Evolutionary conservation across 1,284 basidiomycete genomes (phyloP), one percentile per base, ranked within the genome.

Genomic region (Ustilago bromivora): DNA sequence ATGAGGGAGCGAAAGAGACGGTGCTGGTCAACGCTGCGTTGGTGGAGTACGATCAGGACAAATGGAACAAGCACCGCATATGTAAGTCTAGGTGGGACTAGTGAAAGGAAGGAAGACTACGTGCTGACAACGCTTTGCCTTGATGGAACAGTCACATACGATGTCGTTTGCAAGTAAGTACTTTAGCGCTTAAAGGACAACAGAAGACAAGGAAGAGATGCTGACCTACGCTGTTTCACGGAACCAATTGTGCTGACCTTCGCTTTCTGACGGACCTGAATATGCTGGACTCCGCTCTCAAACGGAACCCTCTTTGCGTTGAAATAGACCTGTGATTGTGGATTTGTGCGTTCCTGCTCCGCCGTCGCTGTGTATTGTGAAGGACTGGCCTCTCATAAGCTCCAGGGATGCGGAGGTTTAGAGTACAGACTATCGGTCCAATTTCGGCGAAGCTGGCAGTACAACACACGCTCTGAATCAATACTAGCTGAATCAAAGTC

Each of bases 1-100:
- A 60, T 12, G 52, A 40, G 13, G 31, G 40, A 19, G 49, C 57
- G 19, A 31, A 69, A 4, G 68, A 69, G 34, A 79, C 76, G 19
- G 53, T 77, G 38, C 34, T 78, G 15, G 70, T 77, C 19, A 81
- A 81, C 40, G 69, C 79, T 5, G 79, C 79, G 36, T 12, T 79
- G 38, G 79, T 78, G 11, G 79, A 81, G 28, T 71, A 76, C 56
- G 70, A 81, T 47, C 63, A 60, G 66, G 51, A 61, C 0, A 60
- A 61, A 55, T 70, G 66, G 63, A 55, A 62, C 4, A 41, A 34
- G 5, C 17, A 63, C 2, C 11, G 57, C 2, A 58, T 57, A 1
- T 71, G 67, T 76, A 58, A 67, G 73, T 67, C 11, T 15, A 19
- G 46, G 2, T 12, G 23, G 5, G 6, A n/a, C n/a, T 36, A 8